Conservation (phyloP, 2,329 filamentous ascomycete species). For the Ophiostoma perfectum region DNA sequence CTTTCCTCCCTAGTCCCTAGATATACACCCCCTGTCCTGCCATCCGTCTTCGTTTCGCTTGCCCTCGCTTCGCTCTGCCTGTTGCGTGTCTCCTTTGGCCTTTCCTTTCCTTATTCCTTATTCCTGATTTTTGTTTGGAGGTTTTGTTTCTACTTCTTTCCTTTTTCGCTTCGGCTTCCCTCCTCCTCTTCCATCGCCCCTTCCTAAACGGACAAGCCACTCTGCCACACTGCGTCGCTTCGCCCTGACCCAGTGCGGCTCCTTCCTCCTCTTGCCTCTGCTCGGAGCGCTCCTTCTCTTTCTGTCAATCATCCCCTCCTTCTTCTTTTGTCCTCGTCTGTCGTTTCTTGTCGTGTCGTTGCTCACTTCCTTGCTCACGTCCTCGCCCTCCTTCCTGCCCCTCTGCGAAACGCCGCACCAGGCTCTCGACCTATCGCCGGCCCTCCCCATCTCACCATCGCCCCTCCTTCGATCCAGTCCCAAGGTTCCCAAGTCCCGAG, state of each 20-base stretch:
- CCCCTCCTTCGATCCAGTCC: slow-evolving; percentile 11
- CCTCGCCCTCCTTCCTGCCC: slow-evolving; percentile 10
- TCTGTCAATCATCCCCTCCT: slow-evolving; percentile 6
- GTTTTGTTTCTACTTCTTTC: slow-evolving; percentile 8
- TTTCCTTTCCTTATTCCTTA: neutral
- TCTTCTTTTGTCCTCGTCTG: neutral
- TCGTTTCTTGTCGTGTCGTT: neutral
- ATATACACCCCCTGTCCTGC: slow-evolving; percentile 8
- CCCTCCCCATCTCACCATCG: neutral
- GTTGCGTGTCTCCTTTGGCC: neutral
- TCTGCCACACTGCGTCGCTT: neutral
- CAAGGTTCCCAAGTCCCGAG: neutral
- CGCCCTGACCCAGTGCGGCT: neutral
- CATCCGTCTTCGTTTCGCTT: neutral
- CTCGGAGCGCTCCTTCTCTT: slow-evolving; percentile 5
- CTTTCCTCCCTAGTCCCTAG: slow-evolving; percentile 1
- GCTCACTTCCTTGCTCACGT: neutral
- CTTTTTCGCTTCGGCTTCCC: neutral
- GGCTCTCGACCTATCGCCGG: neutral
- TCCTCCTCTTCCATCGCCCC: neutral
- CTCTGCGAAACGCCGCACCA: slow-evolving; percentile 5
- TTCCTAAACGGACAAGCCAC: neutral
- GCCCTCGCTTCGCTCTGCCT: slow-evolving; percentile 3
- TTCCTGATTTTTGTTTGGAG: neutral
- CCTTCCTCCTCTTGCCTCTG: neutral